Conservation (phyloP, 139 green algal species). For the Closterium sp. region DNA sequence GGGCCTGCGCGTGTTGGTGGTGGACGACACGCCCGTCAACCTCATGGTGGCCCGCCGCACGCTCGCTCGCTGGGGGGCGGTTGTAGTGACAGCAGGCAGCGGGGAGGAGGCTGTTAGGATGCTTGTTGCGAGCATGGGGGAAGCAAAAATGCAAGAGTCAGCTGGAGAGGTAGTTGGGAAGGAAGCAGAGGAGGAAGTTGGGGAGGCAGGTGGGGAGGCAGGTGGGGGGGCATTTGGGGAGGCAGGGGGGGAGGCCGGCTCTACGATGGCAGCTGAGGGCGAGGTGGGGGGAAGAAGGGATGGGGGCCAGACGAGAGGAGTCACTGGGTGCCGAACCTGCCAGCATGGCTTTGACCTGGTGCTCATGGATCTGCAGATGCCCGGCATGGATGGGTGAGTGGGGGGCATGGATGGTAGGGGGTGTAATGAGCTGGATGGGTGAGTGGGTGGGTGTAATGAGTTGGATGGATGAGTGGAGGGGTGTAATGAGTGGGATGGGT, state of each 20-base stretch:
- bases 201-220: no score
- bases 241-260: no score
- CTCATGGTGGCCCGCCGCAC: not conserved
- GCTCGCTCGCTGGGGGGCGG: not conserved
- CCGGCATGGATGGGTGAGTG: not conserved
- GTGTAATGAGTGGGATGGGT: no score
- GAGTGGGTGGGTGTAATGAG: no score
- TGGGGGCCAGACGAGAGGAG: not conserved
- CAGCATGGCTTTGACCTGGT: not conserved
- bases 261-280: not conserved
- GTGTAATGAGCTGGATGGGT: no score
- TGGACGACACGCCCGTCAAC: not conserved
- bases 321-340: not conserved
- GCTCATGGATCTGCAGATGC: not conserved
- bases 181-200: no score
- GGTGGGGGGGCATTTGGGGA: no score
- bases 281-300: not conserved
- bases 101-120: not conserved
- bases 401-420: no score
- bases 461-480: no score
- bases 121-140: no score
- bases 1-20: not conserved
- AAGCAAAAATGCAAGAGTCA: no score
- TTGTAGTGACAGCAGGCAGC: not conserved
- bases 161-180: no score